Evolutionary conservation across 2,329 filamentous ascomycete species (phyloP).

Genomic region (Pleoardoris graminearum): DNA sequence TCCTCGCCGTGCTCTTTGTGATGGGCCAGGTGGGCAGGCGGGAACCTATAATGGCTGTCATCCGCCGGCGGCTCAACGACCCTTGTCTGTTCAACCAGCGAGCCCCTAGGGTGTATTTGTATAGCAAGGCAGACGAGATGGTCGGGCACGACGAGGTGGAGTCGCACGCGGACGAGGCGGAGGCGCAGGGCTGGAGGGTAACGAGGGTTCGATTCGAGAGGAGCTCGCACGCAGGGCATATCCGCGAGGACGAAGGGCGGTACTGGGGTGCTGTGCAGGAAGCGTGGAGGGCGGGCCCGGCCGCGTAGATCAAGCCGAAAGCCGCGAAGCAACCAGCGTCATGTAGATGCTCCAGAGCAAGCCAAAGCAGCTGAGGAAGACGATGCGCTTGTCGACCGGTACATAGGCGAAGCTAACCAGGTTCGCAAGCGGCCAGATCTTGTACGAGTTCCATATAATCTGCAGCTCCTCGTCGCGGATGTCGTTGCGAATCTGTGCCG

Average conservation of each 20-base stretch:
- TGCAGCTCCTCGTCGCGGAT: constrained; percentile 31
- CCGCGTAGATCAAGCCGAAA: constrained; percentile 18
- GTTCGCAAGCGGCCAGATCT: constrained; percentile 73
- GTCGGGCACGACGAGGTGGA: constrained; percentile 62
- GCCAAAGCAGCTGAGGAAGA: constrained; percentile 73
- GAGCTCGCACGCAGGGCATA: constrained; percentile 64
- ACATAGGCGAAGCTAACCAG: constrained; percentile 71
- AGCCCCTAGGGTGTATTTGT: constrained; percentile 59
- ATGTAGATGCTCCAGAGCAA: constrained; percentile 76
- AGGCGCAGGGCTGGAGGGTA: constrained; percentile 54
- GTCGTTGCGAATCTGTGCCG: constrained; percentile 35
- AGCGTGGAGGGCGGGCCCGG: constrained; percentile 33
- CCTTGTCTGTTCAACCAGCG: constrained; percentile 26
- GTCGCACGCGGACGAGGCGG: constrained; percentile 55
- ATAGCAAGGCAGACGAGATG: constrained; percentile 61
- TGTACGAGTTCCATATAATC: constrained; percentile 64
- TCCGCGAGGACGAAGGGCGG: constrained; percentile 58
- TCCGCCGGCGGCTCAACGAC: constrained; percentile 39
- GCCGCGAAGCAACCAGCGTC: constrained; percentile 60
- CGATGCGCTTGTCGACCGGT: constrained; percentile 69
- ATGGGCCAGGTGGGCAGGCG: constrained; percentile 18
- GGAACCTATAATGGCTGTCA: constrained; percentile 32
- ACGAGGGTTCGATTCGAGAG: constrained; percentile 59
- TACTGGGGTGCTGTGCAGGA: constrained; percentile 58
- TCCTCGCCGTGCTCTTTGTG: constrained; percentile 29